phyloP scores from a whole-genome alignment of 345 rosid genomes.

The Ceriops tagal region DNA sequence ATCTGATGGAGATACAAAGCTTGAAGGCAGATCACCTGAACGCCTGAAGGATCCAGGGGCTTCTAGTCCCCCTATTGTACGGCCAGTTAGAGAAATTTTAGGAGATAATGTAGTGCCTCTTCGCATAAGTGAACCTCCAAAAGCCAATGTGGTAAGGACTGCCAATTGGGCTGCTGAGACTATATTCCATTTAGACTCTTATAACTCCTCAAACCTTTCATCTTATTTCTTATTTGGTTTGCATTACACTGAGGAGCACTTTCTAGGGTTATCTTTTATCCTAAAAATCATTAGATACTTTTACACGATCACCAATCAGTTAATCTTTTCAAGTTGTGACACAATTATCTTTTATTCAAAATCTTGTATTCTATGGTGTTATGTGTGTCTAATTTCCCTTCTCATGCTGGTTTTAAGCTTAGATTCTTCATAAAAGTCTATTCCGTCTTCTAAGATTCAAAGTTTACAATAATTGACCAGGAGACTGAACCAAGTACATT shows the following conservation, averaged over 20 bases:
- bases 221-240: slow-evolving; percentile 4
- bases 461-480: too few species aligned
- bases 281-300: too few species aligned
- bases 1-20: slow-evolving; percentile 56
- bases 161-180: slow-evolving; percentile 44
- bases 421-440: too few species aligned
- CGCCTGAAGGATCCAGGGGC: slow-evolving; percentile 53
- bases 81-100: slow-evolving; percentile 89
- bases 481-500: too few species aligned
- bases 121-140: slow-evolving; percentile 86
- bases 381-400: too few species aligned
- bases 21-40: slow-evolving; percentile 71
- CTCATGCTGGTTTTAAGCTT: too few species aligned
- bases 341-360: too few species aligned
- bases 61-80: slow-evolving; percentile 74
- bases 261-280: too few species aligned
- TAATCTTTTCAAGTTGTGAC: too few species aligned
- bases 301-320: too few species aligned
- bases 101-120: slow-evolving; percentile 84
- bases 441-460: too few species aligned
- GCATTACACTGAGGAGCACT: background rate
- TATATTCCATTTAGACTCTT: slow-evolving; percentile 15
- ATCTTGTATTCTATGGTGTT: too few species aligned
- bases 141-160: slow-evolving; percentile 51
- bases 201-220: background rate